phyloP scores from a whole-genome alignment of 1,284 basidiomycete species.

The Termitomyces sp. region DNA sequence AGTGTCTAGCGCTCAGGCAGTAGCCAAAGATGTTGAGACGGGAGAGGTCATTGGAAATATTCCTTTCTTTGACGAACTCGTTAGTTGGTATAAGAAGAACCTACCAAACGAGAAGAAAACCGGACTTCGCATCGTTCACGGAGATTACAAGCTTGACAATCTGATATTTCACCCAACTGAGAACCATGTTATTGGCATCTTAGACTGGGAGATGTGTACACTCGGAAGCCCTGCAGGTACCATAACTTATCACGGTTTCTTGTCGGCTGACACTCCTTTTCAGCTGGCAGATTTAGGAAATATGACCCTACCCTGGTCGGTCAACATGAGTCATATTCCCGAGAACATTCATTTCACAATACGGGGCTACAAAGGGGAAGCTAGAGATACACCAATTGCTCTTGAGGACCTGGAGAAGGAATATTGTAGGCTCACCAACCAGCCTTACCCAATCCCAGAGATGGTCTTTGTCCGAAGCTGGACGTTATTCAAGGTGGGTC shows the following conservation, averaged over 20 bases:
- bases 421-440: constrained; percentile 61
- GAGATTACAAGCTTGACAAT: constrained; percentile 97
- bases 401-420: constrained; percentile 71
- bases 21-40: constrained; percentile 60
- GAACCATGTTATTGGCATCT: constrained; percentile 87
- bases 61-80: constrained; percentile 68
- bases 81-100: constrained; percentile 71
- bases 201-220: constrained; percentile 97
- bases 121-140: constrained; percentile 82
- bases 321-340: constrained; percentile 45
- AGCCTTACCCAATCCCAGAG: constrained; percentile 67
- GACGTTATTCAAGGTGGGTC: constrained; percentile 78
- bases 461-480: constrained; percentile 82
- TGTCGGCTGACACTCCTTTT: neutral
- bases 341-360: constrained; percentile 23
- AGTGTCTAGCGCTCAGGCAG: constrained; percentile 71
- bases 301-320: constrained; percentile 79
- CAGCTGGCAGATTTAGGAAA: constrained; percentile 92
- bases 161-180: constrained; percentile 91
- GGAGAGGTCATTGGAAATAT: constrained; percentile 60
- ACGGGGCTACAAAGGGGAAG: constrained; percentile 61
- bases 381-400: constrained; percentile 56
- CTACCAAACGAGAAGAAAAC: constrained; percentile 72
- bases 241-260: neutral
- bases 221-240: constrained; percentile 73